Conservation (phyloP, 2,329 filamentous ascomycete genomes). For the Cladobotryum protrusum region DNA sequence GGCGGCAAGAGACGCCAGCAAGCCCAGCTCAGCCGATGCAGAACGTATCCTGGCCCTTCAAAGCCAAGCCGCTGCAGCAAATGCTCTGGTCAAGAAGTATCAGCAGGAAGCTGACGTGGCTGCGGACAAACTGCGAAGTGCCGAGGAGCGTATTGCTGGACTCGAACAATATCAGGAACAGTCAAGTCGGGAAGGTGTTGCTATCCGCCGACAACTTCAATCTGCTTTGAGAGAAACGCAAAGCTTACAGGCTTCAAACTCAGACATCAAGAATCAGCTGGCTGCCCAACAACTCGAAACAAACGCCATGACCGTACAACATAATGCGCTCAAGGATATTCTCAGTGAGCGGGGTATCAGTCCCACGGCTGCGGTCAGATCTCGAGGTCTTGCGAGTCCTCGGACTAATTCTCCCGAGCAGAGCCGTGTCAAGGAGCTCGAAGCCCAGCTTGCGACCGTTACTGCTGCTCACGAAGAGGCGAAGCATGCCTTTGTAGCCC, state of each 20-base stretch:
- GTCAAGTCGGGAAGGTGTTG: slow-evolving; percentile 84
- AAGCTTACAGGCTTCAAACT: slow-evolving; percentile 70
- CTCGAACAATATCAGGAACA: slow-evolving; percentile 97
- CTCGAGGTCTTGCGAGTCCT: slow-evolving; percentile 62
- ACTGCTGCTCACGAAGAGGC: slow-evolving; percentile 80
- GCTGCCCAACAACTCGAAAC: slow-evolving; percentile 84
- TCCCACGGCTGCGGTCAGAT: slow-evolving; percentile 63
- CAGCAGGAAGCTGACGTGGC: slow-evolving; percentile 82
- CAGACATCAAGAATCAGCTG: slow-evolving; percentile 75
- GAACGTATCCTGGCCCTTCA: slow-evolving; percentile 71
- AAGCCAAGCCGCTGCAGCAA: slow-evolving; percentile 71
- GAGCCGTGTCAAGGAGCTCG: slow-evolving; percentile 72
- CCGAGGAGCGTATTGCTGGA: slow-evolving; percentile 94
- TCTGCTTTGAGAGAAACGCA: slow-evolving; percentile 77
- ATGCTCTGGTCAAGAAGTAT: slow-evolving; percentile 76
- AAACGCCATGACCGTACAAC: slow-evolving; percentile 88
- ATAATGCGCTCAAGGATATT: slow-evolving; percentile 88
- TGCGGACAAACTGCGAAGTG: slow-evolving; percentile 81
- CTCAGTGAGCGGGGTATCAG: slow-evolving; percentile 84
- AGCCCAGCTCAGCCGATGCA: slow-evolving; percentile 43
- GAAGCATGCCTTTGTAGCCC: slow-evolving; percentile 67
- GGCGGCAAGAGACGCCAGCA: slow-evolving; percentile 45
- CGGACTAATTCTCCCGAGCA: slow-evolving; percentile 75
- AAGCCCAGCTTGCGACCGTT: slow-evolving; percentile 75
- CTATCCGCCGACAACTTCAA: slow-evolving; percentile 85